Base-by-base conservation (phyloP, 495 filamentous ascomycete species). In the Clohesyomyces aquaticus region DNA sequence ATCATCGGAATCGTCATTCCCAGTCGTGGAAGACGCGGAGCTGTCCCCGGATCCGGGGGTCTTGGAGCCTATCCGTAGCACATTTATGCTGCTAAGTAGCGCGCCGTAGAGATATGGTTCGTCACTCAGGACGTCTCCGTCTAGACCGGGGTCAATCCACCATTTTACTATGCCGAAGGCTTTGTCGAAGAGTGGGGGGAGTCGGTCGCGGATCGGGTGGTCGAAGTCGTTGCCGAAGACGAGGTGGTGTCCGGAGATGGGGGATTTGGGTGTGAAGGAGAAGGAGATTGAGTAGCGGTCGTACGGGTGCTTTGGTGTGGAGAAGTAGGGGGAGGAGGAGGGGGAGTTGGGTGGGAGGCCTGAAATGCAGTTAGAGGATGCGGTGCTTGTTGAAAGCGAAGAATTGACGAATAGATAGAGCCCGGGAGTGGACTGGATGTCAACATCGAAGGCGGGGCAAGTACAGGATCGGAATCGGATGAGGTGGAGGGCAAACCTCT, bases 211-310 rank as follows among this genome's bases (percentile, higher is more conserved):
- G 59, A 98, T 89, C 0, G 93, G 91, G 38, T 87, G 82, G 66
- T 93, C 90, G 66, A 96, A 96, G 76, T 96, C 89, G 73, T 96
- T 96, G 22, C 93, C 93, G 69, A 93, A 96, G 50, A 96, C 80
- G 6, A 96, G 83, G 61, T 91, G 86, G 26, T 84, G 74, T 51
- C 85, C 90, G 4, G 80, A 79, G 21, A 96, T 85, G 55, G 75
- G 74, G 28, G 72, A 63, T 62, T 88, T 87, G 47, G 89, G 90
- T 4, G 81, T 80, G 71, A 97, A 88, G 25, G 82, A 76, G 73
- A 95, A 88, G 28, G 81, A 81, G 68, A 98, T 89, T 70, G 83
- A 87, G 76, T 96, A 97, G 68, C 87, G 86, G 76, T 96, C 91
- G 32, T 83, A 77, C 48, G 77, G 80, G 74, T 96, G 91, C 12